Evolutionary conservation across 768 basidiomycete species (phyloP).

Genomic region (Suillus clintonianus): DNA sequence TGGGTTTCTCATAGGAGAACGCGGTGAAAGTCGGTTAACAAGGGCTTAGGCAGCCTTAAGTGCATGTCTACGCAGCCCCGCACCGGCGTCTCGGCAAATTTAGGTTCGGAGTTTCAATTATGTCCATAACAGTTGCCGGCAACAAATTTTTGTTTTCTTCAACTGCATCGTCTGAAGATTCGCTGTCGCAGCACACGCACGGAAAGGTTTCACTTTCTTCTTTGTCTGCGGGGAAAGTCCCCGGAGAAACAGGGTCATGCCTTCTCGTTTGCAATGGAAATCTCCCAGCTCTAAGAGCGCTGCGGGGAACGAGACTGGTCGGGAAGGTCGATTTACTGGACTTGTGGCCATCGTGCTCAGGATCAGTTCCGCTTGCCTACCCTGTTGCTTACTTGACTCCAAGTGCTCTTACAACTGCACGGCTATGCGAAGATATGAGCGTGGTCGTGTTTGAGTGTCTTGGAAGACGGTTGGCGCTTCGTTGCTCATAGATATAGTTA

Average conservation of each 20-base stretch:
- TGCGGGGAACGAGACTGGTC: slow-evolving; percentile 52
- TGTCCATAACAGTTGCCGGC: neutral
- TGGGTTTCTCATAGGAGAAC: neutral
- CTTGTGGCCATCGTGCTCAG: slow-evolving; percentile 17
- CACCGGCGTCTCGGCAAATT: slow-evolving; percentile 8
- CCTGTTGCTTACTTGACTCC: slow-evolving; percentile 51
- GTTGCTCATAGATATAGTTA: slow-evolving; percentile 91
- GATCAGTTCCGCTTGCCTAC: slow-evolving; percentile 49
- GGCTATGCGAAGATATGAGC: slow-evolving; percentile 80
- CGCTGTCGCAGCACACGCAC: slow-evolving; percentile 85
- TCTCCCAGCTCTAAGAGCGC: slow-evolving; percentile 73
- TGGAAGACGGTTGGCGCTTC: slow-evolving; percentile 40
- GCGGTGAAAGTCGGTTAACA: slow-evolving; percentile 3
- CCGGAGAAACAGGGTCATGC: slow-evolving; percentile 79
- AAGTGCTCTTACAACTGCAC: slow-evolving; percentile 42
- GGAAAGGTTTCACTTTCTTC: slow-evolving; percentile 48
- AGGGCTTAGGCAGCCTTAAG: neutral
- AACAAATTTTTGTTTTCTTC: slow-evolving; percentile 26
- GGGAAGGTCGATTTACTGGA: slow-evolving; percentile 51
- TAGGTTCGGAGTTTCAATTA: slow-evolving; percentile 7
- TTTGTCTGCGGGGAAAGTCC: slow-evolving; percentile 91
- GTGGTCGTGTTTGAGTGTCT: slow-evolving; percentile 47
- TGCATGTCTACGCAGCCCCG: neutral
- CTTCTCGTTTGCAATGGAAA: slow-evolving; percentile 64
- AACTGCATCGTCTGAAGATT: slow-evolving; percentile 70